Evolutionary conservation across 805 yeast species (phyloP).

Genomic region (Sugiyamaella americana): DNA sequence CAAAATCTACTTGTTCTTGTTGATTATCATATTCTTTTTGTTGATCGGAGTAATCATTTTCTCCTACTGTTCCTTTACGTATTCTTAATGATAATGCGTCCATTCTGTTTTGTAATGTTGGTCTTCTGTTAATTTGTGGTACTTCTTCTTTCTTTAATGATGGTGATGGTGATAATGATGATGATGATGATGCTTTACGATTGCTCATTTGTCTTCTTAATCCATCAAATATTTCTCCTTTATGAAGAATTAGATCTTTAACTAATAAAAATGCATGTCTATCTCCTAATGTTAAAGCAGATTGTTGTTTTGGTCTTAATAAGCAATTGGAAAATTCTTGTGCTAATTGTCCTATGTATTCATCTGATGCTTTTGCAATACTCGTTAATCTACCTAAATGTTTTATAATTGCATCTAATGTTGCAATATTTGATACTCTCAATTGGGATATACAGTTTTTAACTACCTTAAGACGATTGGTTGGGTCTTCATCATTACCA

Average conservation of each 20-base stretch:
- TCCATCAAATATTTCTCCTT: conserved; percentile 59
- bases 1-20: no score
- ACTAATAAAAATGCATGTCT: conserved; percentile 53
- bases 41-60: no score
- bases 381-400: conserved; percentile 63
- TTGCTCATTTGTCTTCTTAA: conserved; percentile 37
- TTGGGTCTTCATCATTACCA: conserved; percentile 32
- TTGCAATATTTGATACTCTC: conserved; percentile 66
- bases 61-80: no score
- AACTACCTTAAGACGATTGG: conserved; percentile 51
- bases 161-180: background rate
- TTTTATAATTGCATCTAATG: conserved; percentile 71
- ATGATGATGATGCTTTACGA: background rate
- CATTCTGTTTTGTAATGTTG: conserved; percentile 18
- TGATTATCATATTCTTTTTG: no score
- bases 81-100: conserved; percentile 21
- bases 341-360: conserved; percentile 39
- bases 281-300: conserved; percentile 47
- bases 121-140: background rate
- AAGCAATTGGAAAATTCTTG: conserved; percentile 62
- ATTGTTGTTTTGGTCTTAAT: conserved; percentile 45
- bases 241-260: conserved; percentile 54
- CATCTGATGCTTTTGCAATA: conserved; percentile 37
- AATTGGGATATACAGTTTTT: conserved; percentile 61
- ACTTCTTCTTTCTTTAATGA: background rate